Percentiles rank a stretch among this genome's conserved stretches.
These are phyloP conservation scores for Xanthoceras sorbifolium DNA, from an alignment of 345 rosid species.

Conservation along the genomic window DNA sequence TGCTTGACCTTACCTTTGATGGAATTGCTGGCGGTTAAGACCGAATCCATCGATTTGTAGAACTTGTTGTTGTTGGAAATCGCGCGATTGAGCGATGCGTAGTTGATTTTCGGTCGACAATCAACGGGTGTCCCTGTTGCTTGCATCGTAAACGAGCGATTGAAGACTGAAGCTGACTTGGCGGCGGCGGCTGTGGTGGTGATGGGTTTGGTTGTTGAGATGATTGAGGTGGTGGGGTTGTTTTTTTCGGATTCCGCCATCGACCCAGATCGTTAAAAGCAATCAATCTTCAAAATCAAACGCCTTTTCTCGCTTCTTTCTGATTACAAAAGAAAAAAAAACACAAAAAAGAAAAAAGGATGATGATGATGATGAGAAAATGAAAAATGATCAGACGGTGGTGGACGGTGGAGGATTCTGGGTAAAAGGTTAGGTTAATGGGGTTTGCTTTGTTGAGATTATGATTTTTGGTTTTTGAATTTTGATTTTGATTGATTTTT, in stretches of 20 bases:
- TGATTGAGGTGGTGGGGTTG: slow-evolving; percentile 22
- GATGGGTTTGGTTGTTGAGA: slow-evolving; percentile 27
- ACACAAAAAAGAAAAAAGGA: not conserved
- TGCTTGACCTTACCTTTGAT: slow-evolving; percentile 73
- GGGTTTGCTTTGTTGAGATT: not conserved
- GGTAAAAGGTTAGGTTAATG: no score
- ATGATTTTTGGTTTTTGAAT: not conserved
- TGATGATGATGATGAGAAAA: not conserved
- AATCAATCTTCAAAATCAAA: not conserved
- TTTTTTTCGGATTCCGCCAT: slow-evolving; percentile 52
- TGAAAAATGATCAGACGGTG: not conserved
- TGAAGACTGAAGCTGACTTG: slow-evolving; percentile 31
- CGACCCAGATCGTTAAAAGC: slow-evolving; percentile 31
- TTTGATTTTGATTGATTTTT: not conserved
- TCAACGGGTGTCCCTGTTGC: slow-evolving; percentile 26
- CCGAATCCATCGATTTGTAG: slow-evolving; percentile 55
- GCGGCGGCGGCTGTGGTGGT: slow-evolving; percentile 20
- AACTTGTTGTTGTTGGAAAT: slow-evolving; percentile 51
- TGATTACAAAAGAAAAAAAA: not conserved
- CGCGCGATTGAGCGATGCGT: slow-evolving; percentile 56
- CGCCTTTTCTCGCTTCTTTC: not conserved
- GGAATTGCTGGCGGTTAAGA: slow-evolving; percentile 29
- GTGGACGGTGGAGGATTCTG: not conserved
- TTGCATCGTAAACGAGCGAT: slow-evolving; percentile 56
- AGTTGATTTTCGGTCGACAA: slow-evolving; percentile 35